phyloP scores from a whole-genome alignment of 257 asterid species.

The Avicennia marina region DNA sequence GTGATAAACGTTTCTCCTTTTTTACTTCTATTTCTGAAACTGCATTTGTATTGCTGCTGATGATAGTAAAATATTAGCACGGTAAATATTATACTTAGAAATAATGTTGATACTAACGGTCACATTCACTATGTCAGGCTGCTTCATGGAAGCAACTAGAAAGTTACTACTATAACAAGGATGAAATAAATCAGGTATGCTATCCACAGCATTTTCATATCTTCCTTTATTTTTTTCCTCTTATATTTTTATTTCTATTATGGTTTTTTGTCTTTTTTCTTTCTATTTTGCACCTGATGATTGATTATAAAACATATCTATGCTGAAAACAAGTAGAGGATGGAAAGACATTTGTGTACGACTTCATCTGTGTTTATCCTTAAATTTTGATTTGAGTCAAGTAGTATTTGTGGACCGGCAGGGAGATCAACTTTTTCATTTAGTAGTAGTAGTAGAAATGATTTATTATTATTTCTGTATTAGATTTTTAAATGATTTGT shows the following conservation, averaged over 20 bases:
- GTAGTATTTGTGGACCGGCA: no score
- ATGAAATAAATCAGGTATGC: slow-evolving; percentile 90
- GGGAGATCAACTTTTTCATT: no score
- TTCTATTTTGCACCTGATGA: neutral
- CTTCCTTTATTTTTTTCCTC: neutral
- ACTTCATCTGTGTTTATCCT: no score
- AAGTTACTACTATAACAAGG: slow-evolving; percentile 73
- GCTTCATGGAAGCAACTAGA: slow-evolving; percentile 58
- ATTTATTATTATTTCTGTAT: no score
- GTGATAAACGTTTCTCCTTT: no score
- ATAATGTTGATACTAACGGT: slow-evolving; percentile 16
- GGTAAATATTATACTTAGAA: neutral
- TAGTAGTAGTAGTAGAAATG: no score
- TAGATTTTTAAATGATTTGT: no score
- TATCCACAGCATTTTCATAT: slow-evolving; percentile 11
- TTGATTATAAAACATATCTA: neutral
- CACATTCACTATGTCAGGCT: slow-evolving; percentile 35
- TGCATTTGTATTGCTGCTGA: neutral
- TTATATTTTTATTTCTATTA: neutral
- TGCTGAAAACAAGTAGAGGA: no score
- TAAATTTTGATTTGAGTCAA: no score
- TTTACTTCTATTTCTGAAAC: neutral
- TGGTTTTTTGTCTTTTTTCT: neutral
- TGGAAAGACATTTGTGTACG: no score
- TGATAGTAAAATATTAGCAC: neutral